Base-by-base conservation (phyloP, 768 basidiomycete genomes). In the Russula vinacea region DNA sequence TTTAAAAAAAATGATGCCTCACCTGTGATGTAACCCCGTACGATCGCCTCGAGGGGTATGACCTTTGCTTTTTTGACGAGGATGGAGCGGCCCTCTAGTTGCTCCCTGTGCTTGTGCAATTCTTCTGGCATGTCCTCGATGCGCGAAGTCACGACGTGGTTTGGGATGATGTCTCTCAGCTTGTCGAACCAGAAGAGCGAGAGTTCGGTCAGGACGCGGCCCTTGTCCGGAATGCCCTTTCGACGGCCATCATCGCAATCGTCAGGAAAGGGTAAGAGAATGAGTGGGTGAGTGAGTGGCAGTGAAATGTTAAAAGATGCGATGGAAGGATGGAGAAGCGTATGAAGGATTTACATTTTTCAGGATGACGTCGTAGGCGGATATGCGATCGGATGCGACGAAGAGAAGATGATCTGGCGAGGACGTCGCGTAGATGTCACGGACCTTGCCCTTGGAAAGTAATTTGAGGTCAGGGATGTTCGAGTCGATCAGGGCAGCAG, bases 11-110 rank as follows among this genome's bases (percentile, higher is more conserved):
- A 2, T n/a, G 14, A 5, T 50, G 5, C 3, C 81, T 68, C 67
- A 94, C 96, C 96, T n/a, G 96, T 91, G 64, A 99, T 79, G 76
- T 98, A 98, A 2, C 96, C 96, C 66, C 97, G 80, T 19, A 98
- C 96, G 70, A 99, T 98, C 7, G 91, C 94, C 75, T 99, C 97
- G 7, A 98, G 80, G 24, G 92, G 92, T 35, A 98, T 78, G 33
- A 98, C 90, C 72, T 88, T 82, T 0, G 94, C 95, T 71, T 88
- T 94, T 73, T 77, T 83, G 11, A 98, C 97, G 58, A 97, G 86
- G 90, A 99, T 98, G 13, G 88, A 78, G 24, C 97, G 81, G 2
- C 90, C 95, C 37, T 88, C 83, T 14, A 98, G 81, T 74, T 90
- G 87, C 44, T 84, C 83, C 67, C 78, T 83, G 76, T 94, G 90